These are phyloP conservation scores for Cichorium intybus DNA, from an alignment of 140 eudicot genomes.

Conservation along the genomic window DNA sequence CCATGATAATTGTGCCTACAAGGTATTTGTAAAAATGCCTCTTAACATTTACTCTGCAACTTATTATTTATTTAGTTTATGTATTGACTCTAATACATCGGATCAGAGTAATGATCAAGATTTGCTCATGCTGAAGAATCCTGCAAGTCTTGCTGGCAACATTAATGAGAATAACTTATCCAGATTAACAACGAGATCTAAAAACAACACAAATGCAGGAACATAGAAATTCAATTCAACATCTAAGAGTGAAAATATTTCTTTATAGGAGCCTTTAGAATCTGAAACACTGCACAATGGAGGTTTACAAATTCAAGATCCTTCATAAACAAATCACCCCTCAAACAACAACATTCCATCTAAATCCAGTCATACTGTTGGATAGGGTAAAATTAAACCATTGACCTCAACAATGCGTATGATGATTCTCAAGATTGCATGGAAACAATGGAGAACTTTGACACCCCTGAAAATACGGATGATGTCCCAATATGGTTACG, in stretches of 20 bases:
- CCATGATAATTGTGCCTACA: too few relatives aligned
- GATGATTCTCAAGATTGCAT: conserved; percentile 61
- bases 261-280: conserved; percentile 38
- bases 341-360: conserved; percentile 33
- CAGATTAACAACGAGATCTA: conserved; percentile 4
- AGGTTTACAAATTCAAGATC: conserved; percentile 21
- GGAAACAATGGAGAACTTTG: conserved; percentile 27
- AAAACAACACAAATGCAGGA: conserved; percentile 26
- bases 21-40: too few relatives aligned
- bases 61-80: conserved; percentile 13
- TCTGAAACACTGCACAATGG: conserved; percentile 36
- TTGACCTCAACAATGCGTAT: conserved; percentile 69
- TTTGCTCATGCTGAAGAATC: conserved; percentile 60
- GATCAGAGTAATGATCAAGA: conserved; percentile 64
- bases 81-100: conserved; percentile 52
- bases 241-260: conserved; percentile 6
- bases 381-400: conserved; percentile 42
- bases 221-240: conserved; percentile 10
- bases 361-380: conserved; percentile 29
- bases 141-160: conserved; percentile 43
- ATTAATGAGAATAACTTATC: conserved; percentile 35
- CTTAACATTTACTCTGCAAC: background rate
- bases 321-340: conserved; percentile 26
- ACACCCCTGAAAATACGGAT: conserved; percentile 35
- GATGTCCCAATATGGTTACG: conserved; percentile 41